These are phyloP conservation scores for Colletotrichum theobromicola DNA, from an alignment of 2,329 filamentous ascomycete species.

Conservation along the genomic window DNA sequence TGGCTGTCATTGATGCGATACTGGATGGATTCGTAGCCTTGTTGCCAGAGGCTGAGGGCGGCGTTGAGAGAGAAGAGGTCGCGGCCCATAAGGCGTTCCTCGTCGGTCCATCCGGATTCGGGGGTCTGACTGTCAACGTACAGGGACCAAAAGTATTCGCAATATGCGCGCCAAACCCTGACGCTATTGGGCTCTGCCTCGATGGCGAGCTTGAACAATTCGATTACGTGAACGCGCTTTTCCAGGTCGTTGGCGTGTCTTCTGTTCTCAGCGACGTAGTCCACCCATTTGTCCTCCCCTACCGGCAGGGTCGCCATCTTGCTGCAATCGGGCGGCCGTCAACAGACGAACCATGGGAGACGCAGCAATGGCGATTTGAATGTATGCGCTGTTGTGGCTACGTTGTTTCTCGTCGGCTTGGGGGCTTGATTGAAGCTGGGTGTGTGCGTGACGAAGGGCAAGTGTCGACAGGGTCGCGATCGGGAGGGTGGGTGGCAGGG, in stretches of 20 bases:
- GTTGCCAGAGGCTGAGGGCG: constrained; percentile 72
- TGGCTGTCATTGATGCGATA: constrained; percentile 81
- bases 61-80: constrained; percentile 74
- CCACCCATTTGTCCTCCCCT: constrained; percentile 79
- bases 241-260: constrained; percentile 66
- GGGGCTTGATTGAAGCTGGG: neutral
- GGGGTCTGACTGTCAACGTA: constrained; percentile 67
- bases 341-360: constrained; percentile 19
- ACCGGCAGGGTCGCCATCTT: constrained; percentile 61
- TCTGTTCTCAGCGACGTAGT: constrained; percentile 76
- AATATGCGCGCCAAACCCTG: constrained; percentile 78
- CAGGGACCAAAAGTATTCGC: constrained; percentile 77
- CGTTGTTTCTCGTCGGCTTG: neutral
- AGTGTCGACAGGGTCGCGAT: neutral
- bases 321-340: constrained; percentile 16
- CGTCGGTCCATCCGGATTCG: constrained; percentile 63
- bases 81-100: constrained; percentile 71
- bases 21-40: constrained; percentile 73
- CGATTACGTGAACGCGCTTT: constrained; percentile 71
- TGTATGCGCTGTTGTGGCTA: neutral
- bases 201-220: constrained; percentile 74
- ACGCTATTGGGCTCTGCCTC: constrained; percentile 75
- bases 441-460: neutral
- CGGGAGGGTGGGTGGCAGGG: neutral
- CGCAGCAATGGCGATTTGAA: neutral